Conservation (phyloP, 345 rosid species). For the Microcos paniculata region DNA sequence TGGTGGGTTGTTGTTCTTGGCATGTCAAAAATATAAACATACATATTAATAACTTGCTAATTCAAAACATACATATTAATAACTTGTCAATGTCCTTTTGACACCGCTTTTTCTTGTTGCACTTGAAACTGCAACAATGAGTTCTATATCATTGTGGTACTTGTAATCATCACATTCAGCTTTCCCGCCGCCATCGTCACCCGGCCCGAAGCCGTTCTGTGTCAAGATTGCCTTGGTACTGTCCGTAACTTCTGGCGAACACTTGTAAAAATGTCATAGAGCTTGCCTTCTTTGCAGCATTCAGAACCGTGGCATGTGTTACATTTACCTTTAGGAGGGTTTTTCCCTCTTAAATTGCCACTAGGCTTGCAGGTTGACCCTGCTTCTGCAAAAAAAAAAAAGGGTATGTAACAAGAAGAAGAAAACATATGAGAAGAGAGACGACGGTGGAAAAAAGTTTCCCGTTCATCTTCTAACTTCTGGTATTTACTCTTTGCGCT, state of each 20-base stretch:
- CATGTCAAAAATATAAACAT: too few relatives aligned
- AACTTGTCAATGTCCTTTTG: not conserved
- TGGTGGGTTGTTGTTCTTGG: too few relatives aligned
- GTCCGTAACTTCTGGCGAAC: constrained; percentile 22
- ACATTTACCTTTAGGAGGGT: constrained; percentile 8
- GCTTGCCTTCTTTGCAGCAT: constrained; percentile 18
- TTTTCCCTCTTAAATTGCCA: constrained; percentile 24
- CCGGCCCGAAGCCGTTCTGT: not conserved
- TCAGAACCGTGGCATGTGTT: constrained; percentile 7
- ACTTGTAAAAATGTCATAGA: constrained; percentile 17
- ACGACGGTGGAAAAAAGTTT: not conserved
- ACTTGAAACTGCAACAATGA: constrained; percentile 32
- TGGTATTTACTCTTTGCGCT: not conserved
- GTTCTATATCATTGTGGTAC: constrained; percentile 6
- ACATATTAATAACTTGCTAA: too few relatives aligned
- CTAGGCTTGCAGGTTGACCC: constrained; percentile 22
- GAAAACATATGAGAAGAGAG: not conserved
- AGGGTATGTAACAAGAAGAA: not conserved
- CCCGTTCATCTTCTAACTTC: not conserved
- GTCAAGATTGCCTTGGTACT: constrained; percentile 19
- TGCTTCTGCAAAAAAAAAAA: not conserved
- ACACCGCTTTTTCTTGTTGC: not conserved
- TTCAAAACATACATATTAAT: too few relatives aligned
- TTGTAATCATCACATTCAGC: constrained; percentile 29
- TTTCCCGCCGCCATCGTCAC: constrained; percentile 18